Percentiles rank a stretch among this genome's conserved stretches.
Conservation (phyloP, 768 basidiomycete genomes). For the Phanerochaete sordida region DNA sequence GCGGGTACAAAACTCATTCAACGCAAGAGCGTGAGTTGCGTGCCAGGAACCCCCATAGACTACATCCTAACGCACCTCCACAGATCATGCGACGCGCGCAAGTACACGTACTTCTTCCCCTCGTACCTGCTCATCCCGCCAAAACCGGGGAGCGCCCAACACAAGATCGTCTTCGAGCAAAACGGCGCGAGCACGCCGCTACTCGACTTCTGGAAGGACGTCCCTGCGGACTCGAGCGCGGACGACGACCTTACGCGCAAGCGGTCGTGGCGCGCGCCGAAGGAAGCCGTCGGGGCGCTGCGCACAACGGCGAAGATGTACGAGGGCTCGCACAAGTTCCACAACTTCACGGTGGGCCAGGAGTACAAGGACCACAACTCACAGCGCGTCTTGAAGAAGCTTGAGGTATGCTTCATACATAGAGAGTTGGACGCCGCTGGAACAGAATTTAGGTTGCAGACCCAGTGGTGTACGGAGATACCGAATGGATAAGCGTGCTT, state of each 20-base stretch:
- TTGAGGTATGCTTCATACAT: slow-evolving; percentile 51
- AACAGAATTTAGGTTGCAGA: slow-evolving; percentile 56
- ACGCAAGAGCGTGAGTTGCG: slow-evolving; percentile 61
- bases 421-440: neutral
- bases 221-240: slow-evolving; percentile 32
- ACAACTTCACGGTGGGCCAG: slow-evolving; percentile 92
- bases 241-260: slow-evolving; percentile 66
- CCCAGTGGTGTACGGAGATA: slow-evolving; percentile 85
- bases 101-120: slow-evolving; percentile 97
- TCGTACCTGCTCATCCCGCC: slow-evolving; percentile 91
- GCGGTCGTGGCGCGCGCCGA: slow-evolving; percentile 62
- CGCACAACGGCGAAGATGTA: slow-evolving; percentile 58
- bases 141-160: slow-evolving; percentile 66
- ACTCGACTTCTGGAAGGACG: slow-evolving; percentile 62
- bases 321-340: slow-evolving; percentile 93
- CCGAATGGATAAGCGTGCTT: slow-evolving; percentile 91
- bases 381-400: slow-evolving; percentile 82
- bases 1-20: slow-evolving; percentile 79
- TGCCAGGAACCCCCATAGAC: neutral
- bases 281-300: slow-evolving; percentile 52
- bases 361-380: slow-evolving; percentile 82
- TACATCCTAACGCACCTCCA: neutral
- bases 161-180: slow-evolving; percentile 37
- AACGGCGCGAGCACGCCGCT: slow-evolving; percentile 17
- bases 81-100: slow-evolving; percentile 90